phyloP scores from a whole-genome alignment of 129 eudicot genomes.

The Flaveria trinervia region DNA sequence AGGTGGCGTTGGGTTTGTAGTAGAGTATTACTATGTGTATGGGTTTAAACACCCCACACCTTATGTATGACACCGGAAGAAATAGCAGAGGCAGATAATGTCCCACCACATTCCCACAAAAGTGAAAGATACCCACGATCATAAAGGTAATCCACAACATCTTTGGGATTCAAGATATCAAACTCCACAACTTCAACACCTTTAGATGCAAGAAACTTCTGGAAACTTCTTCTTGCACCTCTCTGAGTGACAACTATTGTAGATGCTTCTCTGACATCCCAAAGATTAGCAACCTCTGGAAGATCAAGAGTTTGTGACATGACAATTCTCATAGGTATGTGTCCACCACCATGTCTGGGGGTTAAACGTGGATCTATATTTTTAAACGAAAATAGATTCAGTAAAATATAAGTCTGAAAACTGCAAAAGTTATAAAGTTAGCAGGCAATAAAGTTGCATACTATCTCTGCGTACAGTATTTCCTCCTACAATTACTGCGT shows the following conservation, averaged over 20 bases:
- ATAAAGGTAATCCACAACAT: slow-evolving; percentile 76
- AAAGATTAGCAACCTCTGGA: slow-evolving; percentile 85
- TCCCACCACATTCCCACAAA: slow-evolving; percentile 98
- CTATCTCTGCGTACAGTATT: slow-evolving; percentile 98
- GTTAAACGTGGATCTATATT: slow-evolving; percentile 87
- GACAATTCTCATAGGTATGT: slow-evolving; percentile 76
- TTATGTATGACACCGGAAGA: slow-evolving; percentile 95
- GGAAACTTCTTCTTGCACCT: slow-evolving; percentile 90
- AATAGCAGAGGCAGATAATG: slow-evolving; percentile 88
- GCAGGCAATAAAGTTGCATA: slow-evolving; percentile 49
- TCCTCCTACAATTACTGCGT: slow-evolving; percentile 96
- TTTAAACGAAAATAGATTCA: not conserved
- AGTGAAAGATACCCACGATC: slow-evolving; percentile 94
- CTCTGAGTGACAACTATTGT: slow-evolving; percentile 91
- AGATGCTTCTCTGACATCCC: slow-evolving; percentile 90
- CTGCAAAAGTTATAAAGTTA: slow-evolving; percentile 25
- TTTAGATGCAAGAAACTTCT: slow-evolving; percentile 91
- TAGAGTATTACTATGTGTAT: not conserved
- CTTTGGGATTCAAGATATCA: slow-evolving; percentile 77
- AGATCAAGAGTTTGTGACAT: slow-evolving; percentile 95
- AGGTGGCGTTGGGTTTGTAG: not conserved
- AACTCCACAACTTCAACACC: slow-evolving; percentile 97
- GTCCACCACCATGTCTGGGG: slow-evolving; percentile 91
- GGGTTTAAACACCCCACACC: slow-evolving; percentile 42
- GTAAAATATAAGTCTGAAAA: slow-evolving; percentile 25